phyloP scores from a whole-genome alignment of 2,329 filamentous ascomycete genomes.

The Diaporthe sp. region DNA sequence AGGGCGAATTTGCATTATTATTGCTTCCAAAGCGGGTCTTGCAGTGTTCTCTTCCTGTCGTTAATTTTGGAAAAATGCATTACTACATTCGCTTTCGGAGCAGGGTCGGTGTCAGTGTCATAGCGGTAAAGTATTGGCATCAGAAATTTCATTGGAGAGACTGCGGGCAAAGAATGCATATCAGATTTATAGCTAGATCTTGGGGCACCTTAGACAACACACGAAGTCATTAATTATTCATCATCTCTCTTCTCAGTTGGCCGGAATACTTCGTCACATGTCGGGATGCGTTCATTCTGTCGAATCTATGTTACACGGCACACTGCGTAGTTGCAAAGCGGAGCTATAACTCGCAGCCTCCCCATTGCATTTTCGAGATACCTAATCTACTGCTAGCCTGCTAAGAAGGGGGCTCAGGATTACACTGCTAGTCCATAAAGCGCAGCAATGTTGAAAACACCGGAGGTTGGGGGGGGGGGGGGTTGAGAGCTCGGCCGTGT shows the following conservation, averaged over 20 bases:
- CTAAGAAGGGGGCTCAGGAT: too few species aligned
- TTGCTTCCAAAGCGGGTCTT: neutral
- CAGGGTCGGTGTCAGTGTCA: neutral
- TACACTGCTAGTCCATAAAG: neutral
- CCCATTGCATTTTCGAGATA: too few species aligned
- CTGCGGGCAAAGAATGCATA: neutral
- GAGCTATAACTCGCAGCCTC: too few species aligned
- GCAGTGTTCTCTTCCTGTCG: neutral
- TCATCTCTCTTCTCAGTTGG: neutral
- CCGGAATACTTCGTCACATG: too few species aligned
- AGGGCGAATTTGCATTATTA: neutral
- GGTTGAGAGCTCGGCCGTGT: neutral
- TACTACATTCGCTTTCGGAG: slow-evolving; percentile 9
- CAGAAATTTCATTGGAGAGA: neutral
- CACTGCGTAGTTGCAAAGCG: neutral
- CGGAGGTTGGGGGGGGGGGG: too few species aligned
- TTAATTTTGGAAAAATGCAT: neutral
- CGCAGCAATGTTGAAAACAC: neutral
- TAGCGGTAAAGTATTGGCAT: neutral
- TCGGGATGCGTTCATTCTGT: neutral
- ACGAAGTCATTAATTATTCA: neutral
- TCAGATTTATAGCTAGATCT: neutral
- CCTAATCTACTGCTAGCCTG: too few species aligned
- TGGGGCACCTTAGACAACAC: neutral
- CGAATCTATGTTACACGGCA: neutral